A percentile compares a stretch with the other conserved stretches of the same genome.
Evolutionary conservation across 495 filamentous ascomycete species (phyloP).

Genomic region (Penicillium paxilli): DNA sequence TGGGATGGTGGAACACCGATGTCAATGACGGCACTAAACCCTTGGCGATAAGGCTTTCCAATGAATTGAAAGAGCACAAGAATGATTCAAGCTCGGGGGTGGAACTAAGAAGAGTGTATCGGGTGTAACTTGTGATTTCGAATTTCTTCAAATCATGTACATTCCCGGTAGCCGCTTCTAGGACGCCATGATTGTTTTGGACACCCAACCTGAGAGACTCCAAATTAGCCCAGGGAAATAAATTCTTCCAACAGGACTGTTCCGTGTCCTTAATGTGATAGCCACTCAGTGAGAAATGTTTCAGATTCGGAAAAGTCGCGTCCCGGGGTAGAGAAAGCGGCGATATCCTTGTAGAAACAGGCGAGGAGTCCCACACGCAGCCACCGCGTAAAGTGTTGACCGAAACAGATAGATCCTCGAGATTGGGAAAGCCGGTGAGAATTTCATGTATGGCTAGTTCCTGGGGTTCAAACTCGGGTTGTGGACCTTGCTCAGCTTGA

Average conservation of each 20-base stretch:
- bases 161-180: not conserved
- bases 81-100: constrained; percentile 2
- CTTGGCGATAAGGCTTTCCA: constrained; percentile 11
- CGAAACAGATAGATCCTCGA: constrained; percentile 1
- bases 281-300: constrained; percentile 5
- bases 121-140: not conserved
- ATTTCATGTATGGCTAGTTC: constrained; percentile 1
- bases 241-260: not conserved
- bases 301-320: constrained; percentile 1
- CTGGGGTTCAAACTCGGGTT: not conserved
- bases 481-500: no score
- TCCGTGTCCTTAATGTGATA: not conserved
- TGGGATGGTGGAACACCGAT: constrained; percentile 3
- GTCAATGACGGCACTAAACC: constrained; percentile 1
- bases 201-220: constrained; percentile 3
- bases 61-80: constrained; percentile 8
- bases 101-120: not conserved
- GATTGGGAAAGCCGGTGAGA: constrained; percentile 3
- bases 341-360: not conserved
- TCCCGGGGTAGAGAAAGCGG: not conserved
- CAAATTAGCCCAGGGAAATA: not conserved
- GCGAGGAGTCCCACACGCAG: not conserved
- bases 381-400: not conserved
- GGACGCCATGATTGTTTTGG: not conserved
- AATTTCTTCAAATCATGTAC: constrained; percentile 1